These are phyloP conservation scores for Colletotrichum paranaense DNA, from an alignment of 2,329 filamentous ascomycete species.

Conservation along the genomic window DNA sequence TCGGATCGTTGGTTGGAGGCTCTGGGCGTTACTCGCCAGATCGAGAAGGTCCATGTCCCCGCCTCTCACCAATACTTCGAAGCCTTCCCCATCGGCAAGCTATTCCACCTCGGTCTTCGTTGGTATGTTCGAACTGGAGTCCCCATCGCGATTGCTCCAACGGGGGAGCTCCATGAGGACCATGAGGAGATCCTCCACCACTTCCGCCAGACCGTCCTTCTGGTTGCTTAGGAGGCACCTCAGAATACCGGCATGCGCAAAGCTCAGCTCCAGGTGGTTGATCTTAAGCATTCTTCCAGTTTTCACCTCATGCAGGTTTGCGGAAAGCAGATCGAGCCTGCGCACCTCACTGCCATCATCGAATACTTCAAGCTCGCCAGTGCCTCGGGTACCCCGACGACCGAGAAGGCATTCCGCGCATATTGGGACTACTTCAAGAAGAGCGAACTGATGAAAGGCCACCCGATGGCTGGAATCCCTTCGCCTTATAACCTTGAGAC, in stretches of 20 bases:
- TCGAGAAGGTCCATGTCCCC: background rate
- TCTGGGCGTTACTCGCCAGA: background rate
- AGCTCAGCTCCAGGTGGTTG: background rate
- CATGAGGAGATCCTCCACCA: background rate
- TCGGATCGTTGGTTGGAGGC: background rate
- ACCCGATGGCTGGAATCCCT: background rate
- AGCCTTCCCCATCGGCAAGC: background rate
- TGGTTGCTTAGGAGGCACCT: background rate
- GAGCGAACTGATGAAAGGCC: background rate
- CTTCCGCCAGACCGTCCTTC: background rate
- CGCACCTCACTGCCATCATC: background rate
- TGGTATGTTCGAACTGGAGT: background rate
- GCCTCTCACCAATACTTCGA: background rate
- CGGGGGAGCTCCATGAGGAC: background rate
- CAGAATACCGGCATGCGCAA: background rate
- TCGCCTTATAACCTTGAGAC: background rate
- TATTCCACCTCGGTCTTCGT: background rate
- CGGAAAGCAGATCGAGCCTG: background rate
- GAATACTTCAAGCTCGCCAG: background rate
- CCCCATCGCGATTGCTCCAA: background rate
- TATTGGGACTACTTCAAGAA: background rate
- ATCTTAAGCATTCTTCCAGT: background rate
- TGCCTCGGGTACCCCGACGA: rapidly evolving
- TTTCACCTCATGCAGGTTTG: background rate
- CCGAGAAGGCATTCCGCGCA: background rate